Base-by-base conservation (phyloP, 1,139 yeast genomes). In the Yueomyces sp. region DNA sequence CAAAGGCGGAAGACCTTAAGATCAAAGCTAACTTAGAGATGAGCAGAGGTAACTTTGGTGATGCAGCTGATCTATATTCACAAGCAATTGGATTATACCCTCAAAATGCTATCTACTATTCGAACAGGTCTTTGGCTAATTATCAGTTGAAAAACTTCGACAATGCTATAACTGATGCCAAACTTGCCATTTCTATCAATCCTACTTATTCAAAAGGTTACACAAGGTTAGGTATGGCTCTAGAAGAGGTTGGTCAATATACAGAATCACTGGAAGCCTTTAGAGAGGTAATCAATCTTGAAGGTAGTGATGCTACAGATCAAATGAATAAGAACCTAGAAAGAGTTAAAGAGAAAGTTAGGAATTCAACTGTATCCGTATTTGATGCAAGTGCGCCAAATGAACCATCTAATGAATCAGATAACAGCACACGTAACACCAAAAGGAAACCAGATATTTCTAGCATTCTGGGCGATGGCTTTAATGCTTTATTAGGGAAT, bases 81-180 rank as follows among this genome's bases (percentile, higher is more conserved):
- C 73, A 73, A 48, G 96, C 96, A 9, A 75, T 86, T 49, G 77
- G 66, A 34, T 63, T 81, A 44, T 73, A 78, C 49, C 74, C 82
- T 38, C 58, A 69, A 26, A 85, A 84, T 59, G 85, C 83, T 11
- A 81, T 87, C 29, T 89, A 79, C 64, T 75, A 74, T 48, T 83
- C 96, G 30, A 89, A 89, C 67, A 76, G 96, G 60, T 96, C 97
- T 12, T 96, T 96, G 39, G 96, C 96, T 3, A 77, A 81, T 63
- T 81, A 93, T 6, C 82, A 93, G 4, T 60, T 73, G 33, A 71
- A 76, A 45, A 69, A 84, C 47, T 87, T 82, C 56, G 79, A 74
- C 25, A 67, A 72, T 49, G 96, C 97, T 1, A 75, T 81, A 38
- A 68, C 65, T 38, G 97, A 89, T 61, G 95, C 96, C 31, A 70